Evolutionary conservation across 176 grass and related monocot species (phyloP).

Genomic region (Canna indica): DNA sequence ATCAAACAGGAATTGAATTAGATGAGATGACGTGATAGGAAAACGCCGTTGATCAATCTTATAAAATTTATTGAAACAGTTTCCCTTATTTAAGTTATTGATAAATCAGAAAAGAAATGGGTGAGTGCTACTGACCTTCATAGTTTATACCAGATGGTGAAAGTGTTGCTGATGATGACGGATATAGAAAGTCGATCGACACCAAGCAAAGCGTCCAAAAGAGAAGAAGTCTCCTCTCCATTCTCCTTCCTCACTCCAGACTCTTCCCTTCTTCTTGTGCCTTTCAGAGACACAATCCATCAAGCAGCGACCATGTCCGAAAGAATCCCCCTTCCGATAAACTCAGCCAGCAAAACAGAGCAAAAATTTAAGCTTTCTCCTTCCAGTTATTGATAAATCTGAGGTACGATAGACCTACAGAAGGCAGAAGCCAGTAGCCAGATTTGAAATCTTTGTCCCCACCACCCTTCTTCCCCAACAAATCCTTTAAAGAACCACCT

Average conservation of each 20-base stretch:
- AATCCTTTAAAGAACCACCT: background rate
- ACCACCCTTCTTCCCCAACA: background rate
- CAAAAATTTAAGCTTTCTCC: background rate
- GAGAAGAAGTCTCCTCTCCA: slow-evolving; percentile 1
- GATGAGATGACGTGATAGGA: background rate
- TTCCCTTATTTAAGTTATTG: background rate
- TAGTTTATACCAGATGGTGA: slow-evolving; percentile 47
- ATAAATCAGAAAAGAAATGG: background rate
- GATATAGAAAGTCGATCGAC: slow-evolving; percentile 14
- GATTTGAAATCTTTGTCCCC: background rate
- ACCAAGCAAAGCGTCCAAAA: slow-evolving; percentile 30
- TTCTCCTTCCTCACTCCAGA: background rate
- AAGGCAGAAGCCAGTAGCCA: too few species aligned
- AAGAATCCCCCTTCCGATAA: background rate
- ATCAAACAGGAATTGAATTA: too few species aligned
- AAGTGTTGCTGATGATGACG: slow-evolving; percentile 23
- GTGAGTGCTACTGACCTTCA: slow-evolving; percentile 27
- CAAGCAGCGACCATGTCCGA: background rate
- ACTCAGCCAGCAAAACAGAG: background rate
- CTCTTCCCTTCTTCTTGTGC: background rate
- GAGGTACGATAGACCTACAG: background rate
- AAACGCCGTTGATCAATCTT: background rate
- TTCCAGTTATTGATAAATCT: background rate
- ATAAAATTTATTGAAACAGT: background rate
- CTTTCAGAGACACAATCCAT: background rate